These are phyloP conservation scores for Tubosaeta sp. DNA, from an alignment of 768 basidiomycete genomes.

Conservation along the genomic window DNA sequence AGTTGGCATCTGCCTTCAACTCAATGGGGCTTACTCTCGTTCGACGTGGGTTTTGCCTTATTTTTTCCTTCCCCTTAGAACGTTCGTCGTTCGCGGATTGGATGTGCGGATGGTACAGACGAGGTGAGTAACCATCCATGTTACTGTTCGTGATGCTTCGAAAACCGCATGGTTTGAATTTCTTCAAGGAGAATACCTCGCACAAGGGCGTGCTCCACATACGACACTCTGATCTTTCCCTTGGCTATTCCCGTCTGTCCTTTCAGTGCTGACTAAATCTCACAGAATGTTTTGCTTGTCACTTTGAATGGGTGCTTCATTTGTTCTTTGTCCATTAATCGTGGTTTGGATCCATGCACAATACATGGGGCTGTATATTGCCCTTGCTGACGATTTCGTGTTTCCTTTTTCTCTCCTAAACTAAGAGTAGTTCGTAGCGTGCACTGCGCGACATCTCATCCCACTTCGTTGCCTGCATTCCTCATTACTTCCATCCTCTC, in stretches of 20 bases:
- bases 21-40: conserved; percentile 91
- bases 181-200: conserved; percentile 86
- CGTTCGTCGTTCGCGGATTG: conserved; percentile 46
- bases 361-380: no score
- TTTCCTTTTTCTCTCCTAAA: no score
- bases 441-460: no score
- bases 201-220: conserved; percentile 68
- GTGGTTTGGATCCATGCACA: no score
- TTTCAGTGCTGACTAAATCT: conserved; percentile 5
- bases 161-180: conserved; percentile 62
- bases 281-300: neutral
- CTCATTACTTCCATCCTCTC: no score
- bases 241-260: neutral
- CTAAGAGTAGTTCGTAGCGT: no score
- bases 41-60: conserved; percentile 44
- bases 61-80: conserved; percentile 59
- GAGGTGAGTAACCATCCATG: conserved; percentile 23
- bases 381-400: no score
- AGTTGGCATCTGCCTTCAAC: conserved; percentile 60
- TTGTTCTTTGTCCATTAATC: neutral
- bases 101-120: conserved; percentile 1
- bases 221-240: conserved; percentile 46
- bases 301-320: neutral
- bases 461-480: no score
- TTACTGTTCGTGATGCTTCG: conserved; percentile 49